Conservation (phyloP, 441 rosid species). For the Gossypium schwendimanii region DNA sequence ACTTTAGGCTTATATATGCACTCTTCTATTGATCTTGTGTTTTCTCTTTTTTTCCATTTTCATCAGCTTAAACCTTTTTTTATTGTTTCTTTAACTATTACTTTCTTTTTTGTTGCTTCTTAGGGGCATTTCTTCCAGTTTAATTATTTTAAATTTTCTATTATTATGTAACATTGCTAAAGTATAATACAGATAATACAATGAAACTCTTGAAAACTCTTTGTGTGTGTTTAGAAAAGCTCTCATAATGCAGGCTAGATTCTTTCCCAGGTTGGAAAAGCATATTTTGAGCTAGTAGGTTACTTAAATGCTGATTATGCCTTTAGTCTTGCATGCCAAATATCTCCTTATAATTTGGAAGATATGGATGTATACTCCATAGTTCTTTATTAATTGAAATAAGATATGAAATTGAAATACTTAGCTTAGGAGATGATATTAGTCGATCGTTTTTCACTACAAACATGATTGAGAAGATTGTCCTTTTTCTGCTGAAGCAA, state of each 20-base stretch:
- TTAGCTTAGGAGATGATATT: constrained; percentile 71
- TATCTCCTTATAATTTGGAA: constrained; percentile 59
- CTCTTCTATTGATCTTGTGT: too few relatives aligned
- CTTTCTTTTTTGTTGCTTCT: background rate
- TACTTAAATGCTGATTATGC: constrained; percentile 63
- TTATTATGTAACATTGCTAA: constrained; percentile 6
- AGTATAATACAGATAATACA: background rate
- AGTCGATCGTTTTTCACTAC: constrained; percentile 80
- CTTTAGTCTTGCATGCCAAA: constrained; percentile 57
- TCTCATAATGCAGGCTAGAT: constrained; percentile 52
- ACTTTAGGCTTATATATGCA: background rate
- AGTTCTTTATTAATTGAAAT: constrained; percentile 80
- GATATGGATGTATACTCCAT: constrained; percentile 77
- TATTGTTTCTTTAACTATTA: too few relatives aligned
- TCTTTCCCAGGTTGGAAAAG: constrained; percentile 74
- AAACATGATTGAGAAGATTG: constrained; percentile 39
- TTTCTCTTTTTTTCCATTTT: too few relatives aligned
- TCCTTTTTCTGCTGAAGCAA: background rate
- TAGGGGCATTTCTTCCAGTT: background rate
- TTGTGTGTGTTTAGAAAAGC: constrained; percentile 8
- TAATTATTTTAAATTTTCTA: background rate
- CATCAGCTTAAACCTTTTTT: too few relatives aligned
- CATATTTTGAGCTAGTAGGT: constrained; percentile 61
- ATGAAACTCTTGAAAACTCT: too few relatives aligned
- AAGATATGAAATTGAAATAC: constrained; percentile 84